Percentiles rank a stretch among this genome's conserved stretches.
phyloP scores from a whole-genome alignment of 495 filamentous ascomycete species.

The Neurospora tetraspora region DNA sequence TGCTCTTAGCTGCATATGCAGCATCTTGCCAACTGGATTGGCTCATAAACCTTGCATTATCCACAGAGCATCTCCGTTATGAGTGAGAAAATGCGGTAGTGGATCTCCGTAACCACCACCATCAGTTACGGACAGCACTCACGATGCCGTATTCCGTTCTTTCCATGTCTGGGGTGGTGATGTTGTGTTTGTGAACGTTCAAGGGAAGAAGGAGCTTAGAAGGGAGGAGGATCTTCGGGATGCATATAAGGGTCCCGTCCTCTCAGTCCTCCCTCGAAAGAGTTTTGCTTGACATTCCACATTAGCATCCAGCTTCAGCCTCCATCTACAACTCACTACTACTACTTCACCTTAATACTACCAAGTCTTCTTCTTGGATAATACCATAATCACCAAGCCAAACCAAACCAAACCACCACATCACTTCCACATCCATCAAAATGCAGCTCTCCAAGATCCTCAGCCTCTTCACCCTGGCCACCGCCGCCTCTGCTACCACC shows the following conservation, averaged over 20 bases:
- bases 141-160: background rate
- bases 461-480: constrained; percentile 26
- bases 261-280: background rate
- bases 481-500: constrained; percentile 26
- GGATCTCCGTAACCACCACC: background rate
- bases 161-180: background rate
- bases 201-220: background rate
- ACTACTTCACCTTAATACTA: background rate
- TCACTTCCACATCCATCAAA: constrained; percentile 13
- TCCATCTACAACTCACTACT: background rate
- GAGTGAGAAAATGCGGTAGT: no score
- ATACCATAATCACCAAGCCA: background rate
- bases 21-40: no score
- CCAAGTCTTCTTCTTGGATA: background rate
- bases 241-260: background rate
- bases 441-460: constrained; percentile 44
- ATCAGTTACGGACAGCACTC: background rate
- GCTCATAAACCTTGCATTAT: no score
- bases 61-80: no score
- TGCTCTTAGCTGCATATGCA: no score
- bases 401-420: background rate
- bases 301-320: background rate
- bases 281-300: background rate
- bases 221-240: background rate
- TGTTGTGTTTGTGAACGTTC: background rate